Evolutionary conservation across 352 stramenopile species (phyloP), one percentile per base, ranked within the genome.

Genomic region (Plasmopara halstedii): DNA sequence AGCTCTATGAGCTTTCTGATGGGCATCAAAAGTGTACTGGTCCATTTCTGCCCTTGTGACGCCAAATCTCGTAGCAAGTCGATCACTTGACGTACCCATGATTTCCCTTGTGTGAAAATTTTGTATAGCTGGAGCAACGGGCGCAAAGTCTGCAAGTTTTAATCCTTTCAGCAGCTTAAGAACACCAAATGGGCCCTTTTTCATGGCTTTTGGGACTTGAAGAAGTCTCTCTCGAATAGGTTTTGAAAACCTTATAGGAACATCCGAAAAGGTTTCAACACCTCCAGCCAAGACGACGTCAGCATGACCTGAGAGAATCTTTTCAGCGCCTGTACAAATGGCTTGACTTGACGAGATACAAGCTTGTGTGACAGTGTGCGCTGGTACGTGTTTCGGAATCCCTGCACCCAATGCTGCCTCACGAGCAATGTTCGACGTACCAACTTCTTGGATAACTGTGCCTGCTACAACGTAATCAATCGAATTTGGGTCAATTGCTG

Each of bases 81-180:
- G 86, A 76, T 99, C 96, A 37, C 76, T 96, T 17, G 75, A 96
- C 42, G 97, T 94, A n/a, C 96, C 96, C 96, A 99, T 99, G 20
- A 99, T 85, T 70, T 99, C 96, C 33, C 90, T 94, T 10, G 96
- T 99, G 45, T 97, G 97, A 64, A 98, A 99, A 70, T 99, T 99
- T 42, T 96, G 89, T 68, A 99, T 99, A 2, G 95, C 94, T 2
- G 96, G 96, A 0, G 95, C 93, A 46, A 99, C 96, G 1, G 97
- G 85, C 3, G 79, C 76, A 46, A 94, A 69, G 50, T 96, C 87
- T 40, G 79, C 77, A 40, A 92, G 60, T 63, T 97, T 97, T 14
- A 99, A 76, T 17, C 95, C 95, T 60, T 97, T 95, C 6, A 98
- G 53, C 31, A 99, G 68, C 54, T 92, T 87, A 15, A 98, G 47